phyloP scores from a whole-genome alignment of 257 asterid species.

The Plantago ovata region DNA sequence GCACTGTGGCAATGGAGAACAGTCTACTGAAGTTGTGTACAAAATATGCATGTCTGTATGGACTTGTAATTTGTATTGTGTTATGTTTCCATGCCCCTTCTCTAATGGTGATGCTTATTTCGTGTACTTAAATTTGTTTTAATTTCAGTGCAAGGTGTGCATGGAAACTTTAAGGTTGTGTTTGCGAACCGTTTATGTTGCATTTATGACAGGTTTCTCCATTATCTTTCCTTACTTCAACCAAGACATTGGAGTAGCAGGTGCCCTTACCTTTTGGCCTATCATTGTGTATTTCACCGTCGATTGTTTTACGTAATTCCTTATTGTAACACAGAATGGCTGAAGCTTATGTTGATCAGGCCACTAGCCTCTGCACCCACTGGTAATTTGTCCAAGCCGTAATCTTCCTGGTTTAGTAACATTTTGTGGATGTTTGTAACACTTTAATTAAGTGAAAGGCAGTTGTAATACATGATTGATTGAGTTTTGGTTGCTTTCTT shows the following conservation, averaged over 20 bases:
- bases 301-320: neutral
- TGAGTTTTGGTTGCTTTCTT: neutral
- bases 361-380: conserved; percentile 76
- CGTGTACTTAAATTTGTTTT: no score
- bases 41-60: no score
- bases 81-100: no score
- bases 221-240: conserved; percentile 72
- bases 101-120: no score
- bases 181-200: conserved; percentile 54
- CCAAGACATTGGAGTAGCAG: conserved; percentile 62
- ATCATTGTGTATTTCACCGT: conserved; percentile 31
- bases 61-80: no score
- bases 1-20: no score
- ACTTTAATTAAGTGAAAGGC: no score
- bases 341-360: conserved; percentile 61
- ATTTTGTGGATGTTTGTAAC: no score
- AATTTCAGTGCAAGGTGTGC: no score
- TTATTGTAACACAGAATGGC: conserved; percentile 40
- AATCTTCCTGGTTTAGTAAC: neutral
- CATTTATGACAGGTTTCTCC: conserved; percentile 47
- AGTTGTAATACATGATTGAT: neutral
- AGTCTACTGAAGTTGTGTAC: no score
- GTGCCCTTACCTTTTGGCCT: conserved; percentile 80
- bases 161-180: conserved; percentile 38
- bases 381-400: conserved; percentile 36